Evolutionary conservation across 345 rosid genomes (phyloP).

Genomic region (Lumnitzera racemosa): DNA sequence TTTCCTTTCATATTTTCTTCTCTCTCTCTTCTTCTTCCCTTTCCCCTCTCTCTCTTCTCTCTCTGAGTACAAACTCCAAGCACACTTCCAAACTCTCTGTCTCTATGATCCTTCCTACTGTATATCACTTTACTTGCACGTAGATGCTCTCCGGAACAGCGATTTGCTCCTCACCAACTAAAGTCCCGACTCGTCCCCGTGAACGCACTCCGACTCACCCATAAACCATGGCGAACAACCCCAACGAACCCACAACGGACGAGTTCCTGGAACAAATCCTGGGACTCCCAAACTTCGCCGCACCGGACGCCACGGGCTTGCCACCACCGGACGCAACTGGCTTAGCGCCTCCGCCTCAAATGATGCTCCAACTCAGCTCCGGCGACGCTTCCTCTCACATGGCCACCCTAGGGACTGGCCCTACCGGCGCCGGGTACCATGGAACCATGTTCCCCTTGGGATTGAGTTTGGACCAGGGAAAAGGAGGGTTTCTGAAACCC

Average conservation of each 20-base stretch:
- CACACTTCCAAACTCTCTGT: no score
- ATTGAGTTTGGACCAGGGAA: constrained; percentile 84
- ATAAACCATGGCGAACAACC: constrained; percentile 69
- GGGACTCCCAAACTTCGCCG: constrained; percentile 57
- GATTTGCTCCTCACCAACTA: constrained; percentile 4
- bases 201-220: constrained; percentile 14
- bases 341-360: constrained; percentile 41
- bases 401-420: constrained; percentile 31
- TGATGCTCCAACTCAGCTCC: constrained; percentile 87
- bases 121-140: background rate
- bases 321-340: constrained; percentile 37
- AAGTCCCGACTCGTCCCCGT: constrained; percentile 13
- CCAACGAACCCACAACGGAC: constrained; percentile 54
- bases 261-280: constrained; percentile 95
- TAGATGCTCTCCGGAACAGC: constrained; percentile 16
- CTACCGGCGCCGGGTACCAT: constrained; percentile 54
- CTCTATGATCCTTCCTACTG: background rate
- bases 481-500: constrained; percentile 69
- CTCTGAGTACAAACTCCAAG: no score
- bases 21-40: background rate
- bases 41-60: constrained; percentile 1
- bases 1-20: background rate
- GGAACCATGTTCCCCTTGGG: constrained; percentile 74
- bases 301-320: constrained; percentile 52
- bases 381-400: constrained; percentile 59